Conservation (phyloP, 176 grass and related monocot species). For the Bonia amplexicaulis region DNA sequence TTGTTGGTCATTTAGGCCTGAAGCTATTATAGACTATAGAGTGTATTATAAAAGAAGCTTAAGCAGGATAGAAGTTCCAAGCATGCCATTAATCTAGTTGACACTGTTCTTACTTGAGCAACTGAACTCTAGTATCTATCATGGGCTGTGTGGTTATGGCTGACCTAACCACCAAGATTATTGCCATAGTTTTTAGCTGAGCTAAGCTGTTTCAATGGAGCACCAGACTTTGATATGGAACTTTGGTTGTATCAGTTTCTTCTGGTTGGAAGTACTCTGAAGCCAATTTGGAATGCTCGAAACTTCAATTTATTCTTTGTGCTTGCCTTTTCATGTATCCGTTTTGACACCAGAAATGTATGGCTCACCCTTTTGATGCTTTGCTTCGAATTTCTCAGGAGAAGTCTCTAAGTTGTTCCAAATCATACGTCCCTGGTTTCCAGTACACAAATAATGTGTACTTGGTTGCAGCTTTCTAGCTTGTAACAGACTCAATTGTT, state of each 20-base stretch:
- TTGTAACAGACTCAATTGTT: neutral
- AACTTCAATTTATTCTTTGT: neutral
- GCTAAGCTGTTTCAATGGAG: neutral
- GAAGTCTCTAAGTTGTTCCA: constrained; percentile 8
- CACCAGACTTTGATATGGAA: constrained; percentile 2
- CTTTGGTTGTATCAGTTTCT: constrained; percentile 9
- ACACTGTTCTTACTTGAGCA: neutral
- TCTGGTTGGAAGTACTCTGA: neutral
- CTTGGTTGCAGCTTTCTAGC: constrained; percentile 17
- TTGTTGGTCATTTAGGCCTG: neutral
- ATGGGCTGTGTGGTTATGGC: constrained; percentile 16
- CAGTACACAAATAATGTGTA: neutral
- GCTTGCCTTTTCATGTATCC: neutral
- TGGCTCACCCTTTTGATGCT: neutral
- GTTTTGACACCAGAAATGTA: neutral
- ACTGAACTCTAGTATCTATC: neutral
- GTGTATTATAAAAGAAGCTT: neutral
- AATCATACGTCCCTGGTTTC: constrained; percentile 13
- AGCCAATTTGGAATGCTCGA: constrained; percentile 10
- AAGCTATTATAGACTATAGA: neutral
- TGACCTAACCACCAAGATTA: neutral
- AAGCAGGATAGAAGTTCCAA: neutral
- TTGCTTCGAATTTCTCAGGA: neutral
- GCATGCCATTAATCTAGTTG: neutral
- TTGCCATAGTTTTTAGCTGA: constrained; percentile 1